phyloP scores from a whole-genome alignment of 306 rosid species.

The Cicer pinnatifidum region DNA sequence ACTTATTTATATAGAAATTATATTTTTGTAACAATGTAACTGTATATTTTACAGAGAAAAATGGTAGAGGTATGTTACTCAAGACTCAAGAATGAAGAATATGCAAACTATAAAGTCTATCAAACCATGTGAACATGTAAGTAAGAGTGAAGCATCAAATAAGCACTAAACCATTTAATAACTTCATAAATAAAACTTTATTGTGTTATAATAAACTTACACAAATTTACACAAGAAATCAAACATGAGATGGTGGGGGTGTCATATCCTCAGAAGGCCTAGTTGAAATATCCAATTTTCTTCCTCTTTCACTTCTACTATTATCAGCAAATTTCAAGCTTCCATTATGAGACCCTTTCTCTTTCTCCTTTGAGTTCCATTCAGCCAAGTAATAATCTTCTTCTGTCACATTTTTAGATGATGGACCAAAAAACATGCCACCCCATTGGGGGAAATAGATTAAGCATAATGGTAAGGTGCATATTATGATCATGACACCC shows the following conservation, averaged over 20 bases:
- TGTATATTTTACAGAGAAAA: neutral
- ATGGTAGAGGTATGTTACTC: neutral
- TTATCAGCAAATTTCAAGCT: conserved; percentile 80
- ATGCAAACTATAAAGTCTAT: neutral
- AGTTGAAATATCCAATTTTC: conserved; percentile 43
- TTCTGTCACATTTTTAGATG: conserved; percentile 55
- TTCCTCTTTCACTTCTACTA: conserved; percentile 71
- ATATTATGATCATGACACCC: conserved; percentile 79
- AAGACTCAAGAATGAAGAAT: neutral
- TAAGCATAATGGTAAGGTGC: conserved; percentile 65
- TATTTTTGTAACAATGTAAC: no score
- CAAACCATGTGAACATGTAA: neutral
- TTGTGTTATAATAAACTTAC: conserved; percentile 14
- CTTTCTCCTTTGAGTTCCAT: conserved; percentile 71
- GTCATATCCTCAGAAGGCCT: conserved; percentile 52
- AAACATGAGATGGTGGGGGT: conserved; percentile 47
- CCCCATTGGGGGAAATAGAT: conserved; percentile 93
- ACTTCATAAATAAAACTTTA: conserved; percentile 1
- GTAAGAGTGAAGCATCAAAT: neutral
- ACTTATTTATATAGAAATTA: no score
- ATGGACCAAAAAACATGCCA: conserved; percentile 75
- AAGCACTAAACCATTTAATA: neutral
- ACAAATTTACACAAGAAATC: conserved; percentile 8
- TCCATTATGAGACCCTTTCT: conserved; percentile 62
- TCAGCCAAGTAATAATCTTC: conserved; percentile 79